Conservation (phyloP, 768 basidiomycete species). For the Lactarius pseudohatsudake region DNA sequence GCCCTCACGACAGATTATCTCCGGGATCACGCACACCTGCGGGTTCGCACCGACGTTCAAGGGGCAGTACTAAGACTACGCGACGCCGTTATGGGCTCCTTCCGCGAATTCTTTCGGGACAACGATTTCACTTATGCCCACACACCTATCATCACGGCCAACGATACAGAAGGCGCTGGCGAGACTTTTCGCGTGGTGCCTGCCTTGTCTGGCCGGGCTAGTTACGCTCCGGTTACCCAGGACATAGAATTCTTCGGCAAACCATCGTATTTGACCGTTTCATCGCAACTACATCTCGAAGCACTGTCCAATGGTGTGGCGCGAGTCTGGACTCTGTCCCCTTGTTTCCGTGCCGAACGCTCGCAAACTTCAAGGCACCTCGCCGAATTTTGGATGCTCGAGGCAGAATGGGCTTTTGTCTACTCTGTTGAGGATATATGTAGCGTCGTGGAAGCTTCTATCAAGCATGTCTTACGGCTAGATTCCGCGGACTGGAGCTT, state of each 20-base stretch:
- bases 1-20: constrained; percentile 74
- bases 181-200: constrained; percentile 78
- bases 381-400: constrained; percentile 99
- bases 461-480: constrained; percentile 43
- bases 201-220: constrained; percentile 32
- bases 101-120: constrained; percentile 73
- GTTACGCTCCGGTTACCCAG: constrained; percentile 25
- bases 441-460: constrained; percentile 53
- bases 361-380: constrained; percentile 89
- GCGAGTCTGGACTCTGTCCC: constrained; percentile 88
- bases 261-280: constrained; percentile 87
- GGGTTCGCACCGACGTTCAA: constrained; percentile 70
- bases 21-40: constrained; percentile 84
- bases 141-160: constrained; percentile 85
- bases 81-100: constrained; percentile 51
- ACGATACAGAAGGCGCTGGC: constrained; percentile 95
- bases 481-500: constrained; percentile 36
- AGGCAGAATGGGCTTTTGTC: constrained; percentile 84
- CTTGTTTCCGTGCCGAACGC: constrained; percentile 92
- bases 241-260: constrained; percentile 66
- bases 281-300: constrained; percentile 94
- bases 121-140: constrained; percentile 78
- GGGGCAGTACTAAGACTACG: constrained; percentile 78
- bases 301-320: constrained; percentile 74
- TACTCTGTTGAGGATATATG: constrained; percentile 50